Conservation (phyloP, 139 green algal genomes). For the Diplosphaera chodatii region DNA sequence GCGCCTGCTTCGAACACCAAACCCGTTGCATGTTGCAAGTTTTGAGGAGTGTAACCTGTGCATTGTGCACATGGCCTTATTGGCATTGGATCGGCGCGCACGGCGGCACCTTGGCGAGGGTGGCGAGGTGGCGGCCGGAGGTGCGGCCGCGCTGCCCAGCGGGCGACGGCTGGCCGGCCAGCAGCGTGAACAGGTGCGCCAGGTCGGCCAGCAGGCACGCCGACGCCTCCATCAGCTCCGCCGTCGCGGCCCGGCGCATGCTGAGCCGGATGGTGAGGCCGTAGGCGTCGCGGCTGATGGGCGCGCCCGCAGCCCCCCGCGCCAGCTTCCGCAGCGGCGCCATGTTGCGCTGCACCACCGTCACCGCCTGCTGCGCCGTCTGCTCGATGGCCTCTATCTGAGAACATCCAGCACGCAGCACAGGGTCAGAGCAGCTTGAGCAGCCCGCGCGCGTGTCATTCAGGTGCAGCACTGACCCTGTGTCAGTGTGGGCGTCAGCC, state of each 20-base stretch:
- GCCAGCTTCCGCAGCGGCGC: not conserved
- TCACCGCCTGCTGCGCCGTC: not conserved
- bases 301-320: too few relatives aligned
- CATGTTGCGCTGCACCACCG: not conserved
- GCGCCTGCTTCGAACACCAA: too few relatives aligned
- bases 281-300: not conserved
- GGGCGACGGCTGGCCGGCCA: not conserved
- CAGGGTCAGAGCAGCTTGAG: too few relatives aligned
- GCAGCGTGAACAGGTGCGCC: not conserved
- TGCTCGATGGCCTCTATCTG: constrained; percentile 1
- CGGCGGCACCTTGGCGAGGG: not conserved
- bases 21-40: too few relatives aligned
- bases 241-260: not conserved
- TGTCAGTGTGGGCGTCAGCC: too few relatives aligned
- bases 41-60: too few relatives aligned
- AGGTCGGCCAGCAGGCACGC: not conserved
- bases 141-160: not conserved
- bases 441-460: too few relatives aligned
- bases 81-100: too few relatives aligned
- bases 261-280: not conserved
- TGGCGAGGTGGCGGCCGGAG: not conserved
- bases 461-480: too few relatives aligned
- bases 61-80: too few relatives aligned
- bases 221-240: not conserved
- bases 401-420: too few relatives aligned